phyloP scores from a whole-genome alignment of 2,329 filamentous ascomycete genomes.

The Lasiodiplodia citricola region DNA sequence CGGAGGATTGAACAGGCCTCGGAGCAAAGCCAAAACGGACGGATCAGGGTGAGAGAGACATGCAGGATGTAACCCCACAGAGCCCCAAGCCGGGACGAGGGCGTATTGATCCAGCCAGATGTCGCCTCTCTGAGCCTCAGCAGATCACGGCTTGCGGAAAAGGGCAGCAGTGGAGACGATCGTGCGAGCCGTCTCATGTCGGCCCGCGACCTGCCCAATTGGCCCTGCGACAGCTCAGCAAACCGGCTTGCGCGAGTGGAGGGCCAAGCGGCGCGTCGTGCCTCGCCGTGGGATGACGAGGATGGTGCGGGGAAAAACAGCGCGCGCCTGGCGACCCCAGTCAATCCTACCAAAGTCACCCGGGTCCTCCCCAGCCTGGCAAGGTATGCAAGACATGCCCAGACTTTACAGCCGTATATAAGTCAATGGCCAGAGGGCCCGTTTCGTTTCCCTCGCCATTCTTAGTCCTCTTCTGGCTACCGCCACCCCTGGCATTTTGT shows the following conservation, averaged over 20 bases:
- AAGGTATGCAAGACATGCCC: conserved; percentile 19
- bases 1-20: not conserved
- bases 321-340: conserved; percentile 2
- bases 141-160: not conserved
- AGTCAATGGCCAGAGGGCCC: conserved; percentile 9
- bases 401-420: conserved; percentile 9
- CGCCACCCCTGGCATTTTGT: not conserved
- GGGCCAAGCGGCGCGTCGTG: not conserved
- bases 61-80: not conserved
- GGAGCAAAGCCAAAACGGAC: not conserved
- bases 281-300: conserved; percentile 8
- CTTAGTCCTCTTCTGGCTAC: not conserved
- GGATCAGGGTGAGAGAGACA: not conserved
- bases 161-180: conserved; percentile 1
- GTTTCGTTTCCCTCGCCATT: conserved; percentile 9
- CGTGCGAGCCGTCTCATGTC: not conserved
- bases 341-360: not conserved
- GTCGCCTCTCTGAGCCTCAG: not conserved
- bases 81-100: not conserved
- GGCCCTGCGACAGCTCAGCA: not conserved
- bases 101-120: not conserved
- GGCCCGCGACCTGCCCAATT: conserved; percentile 19
- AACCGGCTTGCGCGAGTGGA: not conserved
- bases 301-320: conserved; percentile 16
- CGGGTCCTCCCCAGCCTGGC: not conserved